These are phyloP conservation scores for Nemania bipapillata DNA, from an alignment of 2,329 filamentous ascomycete species.

Conservation along the genomic window DNA sequence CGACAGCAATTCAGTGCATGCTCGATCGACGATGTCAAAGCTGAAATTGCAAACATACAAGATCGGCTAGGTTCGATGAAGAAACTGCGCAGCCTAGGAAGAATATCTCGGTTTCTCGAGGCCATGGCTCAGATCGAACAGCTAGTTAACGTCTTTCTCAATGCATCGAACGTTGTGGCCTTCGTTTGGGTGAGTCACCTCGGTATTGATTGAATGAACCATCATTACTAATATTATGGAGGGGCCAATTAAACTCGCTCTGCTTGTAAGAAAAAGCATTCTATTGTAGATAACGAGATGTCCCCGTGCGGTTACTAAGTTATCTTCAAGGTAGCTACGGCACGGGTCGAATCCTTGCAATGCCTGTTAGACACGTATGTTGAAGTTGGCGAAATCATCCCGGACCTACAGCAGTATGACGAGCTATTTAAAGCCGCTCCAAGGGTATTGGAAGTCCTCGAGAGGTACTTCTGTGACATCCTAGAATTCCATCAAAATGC, in stretches of 20 bases:
- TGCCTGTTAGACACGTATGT: constrained; percentile 40
- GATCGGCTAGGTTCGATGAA: constrained; percentile 32
- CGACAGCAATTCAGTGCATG: neutral
- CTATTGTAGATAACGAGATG: neutral
- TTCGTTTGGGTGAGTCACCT: constrained; percentile 41
- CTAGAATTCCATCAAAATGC: constrained; percentile 41
- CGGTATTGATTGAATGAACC: neutral
- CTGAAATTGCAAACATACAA: neutral
- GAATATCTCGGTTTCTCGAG: constrained; percentile 41
- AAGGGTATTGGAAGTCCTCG: constrained; percentile 32
- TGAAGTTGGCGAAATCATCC: constrained; percentile 43
- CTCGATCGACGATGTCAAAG: neutral
- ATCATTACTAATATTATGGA: constrained; percentile 1
- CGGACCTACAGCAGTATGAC: constrained; percentile 39
- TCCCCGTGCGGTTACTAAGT: neutral
- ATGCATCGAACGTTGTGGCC: constrained; percentile 38
- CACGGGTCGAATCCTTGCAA: constrained; percentile 35
- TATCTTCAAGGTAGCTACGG: constrained; percentile 21
- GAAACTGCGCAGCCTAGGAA: constrained; percentile 35
- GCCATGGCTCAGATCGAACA: constrained; percentile 43
- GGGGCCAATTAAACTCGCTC: constrained; percentile 34
- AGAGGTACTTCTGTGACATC: constrained; percentile 42
- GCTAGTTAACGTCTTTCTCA: constrained; percentile 41
- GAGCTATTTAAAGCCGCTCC: constrained; percentile 31
- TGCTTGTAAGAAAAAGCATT: constrained; percentile 21